phyloP scores from a whole-genome alignment of 371 early-diverging fungal species.

The Haplosporangium sp. region DNA sequence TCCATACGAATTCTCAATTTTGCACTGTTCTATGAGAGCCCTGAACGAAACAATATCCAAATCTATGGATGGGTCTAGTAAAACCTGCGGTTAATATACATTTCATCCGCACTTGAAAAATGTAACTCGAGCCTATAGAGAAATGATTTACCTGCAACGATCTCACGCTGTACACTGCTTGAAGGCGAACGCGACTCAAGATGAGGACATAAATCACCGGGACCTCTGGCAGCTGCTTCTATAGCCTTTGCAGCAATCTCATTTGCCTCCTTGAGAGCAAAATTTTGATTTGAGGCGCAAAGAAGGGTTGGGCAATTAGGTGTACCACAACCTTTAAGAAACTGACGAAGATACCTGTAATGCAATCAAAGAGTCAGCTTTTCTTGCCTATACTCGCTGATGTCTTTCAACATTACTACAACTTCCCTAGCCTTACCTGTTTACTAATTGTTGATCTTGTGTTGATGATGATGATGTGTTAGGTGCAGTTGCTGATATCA shows the following conservation, averaged over 20 bases:
- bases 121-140: background rate
- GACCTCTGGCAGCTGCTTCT: slow-evolving; percentile 28
- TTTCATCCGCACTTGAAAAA: background rate
- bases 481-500: background rate
- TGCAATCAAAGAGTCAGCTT: background rate
- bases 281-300: slow-evolving; percentile 43
- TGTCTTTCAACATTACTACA: background rate
- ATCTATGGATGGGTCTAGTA: slow-evolving; percentile 33
- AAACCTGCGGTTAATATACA: background rate
- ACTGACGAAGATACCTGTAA: slow-evolving; percentile 43
- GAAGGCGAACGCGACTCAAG: slow-evolving; percentile 17
- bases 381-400: background rate
- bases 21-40: slow-evolving; percentile 40
- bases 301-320: slow-evolving; percentile 25
- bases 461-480: background rate
- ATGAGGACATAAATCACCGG: slow-evolving; percentile 36
- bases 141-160: slow-evolving; percentile 31
- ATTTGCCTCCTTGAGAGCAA: slow-evolving; percentile 36
- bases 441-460: slow-evolving; percentile 27
- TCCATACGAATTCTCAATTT: slow-evolving; percentile 33
- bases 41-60: slow-evolving; percentile 41
- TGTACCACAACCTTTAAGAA: slow-evolving; percentile 44
- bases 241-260: slow-evolving; percentile 42
- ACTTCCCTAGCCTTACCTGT: slow-evolving; percentile 12
- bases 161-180: slow-evolving; percentile 30